Percentiles rank a stretch among this genome's conserved stretches.
Conservation (phyloP, 1,139 yeast genomes). For the Yamadazyma epiphylla region DNA sequence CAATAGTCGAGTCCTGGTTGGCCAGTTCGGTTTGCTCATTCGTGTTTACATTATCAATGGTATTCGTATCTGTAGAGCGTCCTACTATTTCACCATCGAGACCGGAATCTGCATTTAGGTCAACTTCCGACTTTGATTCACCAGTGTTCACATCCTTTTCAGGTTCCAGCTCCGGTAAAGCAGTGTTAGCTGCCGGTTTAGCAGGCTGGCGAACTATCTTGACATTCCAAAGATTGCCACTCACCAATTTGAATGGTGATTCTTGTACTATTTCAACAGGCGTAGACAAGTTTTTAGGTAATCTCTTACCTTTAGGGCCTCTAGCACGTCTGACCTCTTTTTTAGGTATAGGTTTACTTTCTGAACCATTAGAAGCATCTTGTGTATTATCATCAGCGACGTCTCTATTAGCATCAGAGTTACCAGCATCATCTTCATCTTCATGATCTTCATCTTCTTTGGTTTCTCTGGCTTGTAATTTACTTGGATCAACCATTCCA, state of each 20-base stretch:
- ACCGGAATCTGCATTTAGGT: too few species aligned
- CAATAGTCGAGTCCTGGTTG: too few species aligned
- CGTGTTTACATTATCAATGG: too few species aligned
- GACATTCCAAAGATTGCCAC: conserved; percentile 37
- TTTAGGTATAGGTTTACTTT: conserved; percentile 28
- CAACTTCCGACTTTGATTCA: too few species aligned
- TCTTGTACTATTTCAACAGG: conserved; percentile 35
- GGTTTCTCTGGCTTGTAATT: conserved; percentile 8
- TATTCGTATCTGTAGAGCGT: too few species aligned
- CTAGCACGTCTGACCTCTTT: conserved; percentile 43
- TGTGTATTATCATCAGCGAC: conserved; percentile 2
- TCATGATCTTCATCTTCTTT: conserved; percentile 4
- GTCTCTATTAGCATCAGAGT: conserved; percentile 1
- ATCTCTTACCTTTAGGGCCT: conserved; percentile 76
- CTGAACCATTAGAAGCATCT: conserved; percentile 18
- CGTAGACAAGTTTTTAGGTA: conserved; percentile 59
- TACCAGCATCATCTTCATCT: conserved; percentile 1
- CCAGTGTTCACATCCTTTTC: too few species aligned
- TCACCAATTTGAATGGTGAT: conserved; percentile 26
- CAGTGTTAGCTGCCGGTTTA: too few species aligned
- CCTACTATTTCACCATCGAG: too few species aligned
- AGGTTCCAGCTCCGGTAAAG: too few species aligned
- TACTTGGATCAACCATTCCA: conserved; percentile 47
- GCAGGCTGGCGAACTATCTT: too few species aligned
- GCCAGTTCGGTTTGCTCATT: too few species aligned